phyloP scores from a whole-genome alignment of 139 green algal genomes.

The Diplosphaera chodatii region DNA sequence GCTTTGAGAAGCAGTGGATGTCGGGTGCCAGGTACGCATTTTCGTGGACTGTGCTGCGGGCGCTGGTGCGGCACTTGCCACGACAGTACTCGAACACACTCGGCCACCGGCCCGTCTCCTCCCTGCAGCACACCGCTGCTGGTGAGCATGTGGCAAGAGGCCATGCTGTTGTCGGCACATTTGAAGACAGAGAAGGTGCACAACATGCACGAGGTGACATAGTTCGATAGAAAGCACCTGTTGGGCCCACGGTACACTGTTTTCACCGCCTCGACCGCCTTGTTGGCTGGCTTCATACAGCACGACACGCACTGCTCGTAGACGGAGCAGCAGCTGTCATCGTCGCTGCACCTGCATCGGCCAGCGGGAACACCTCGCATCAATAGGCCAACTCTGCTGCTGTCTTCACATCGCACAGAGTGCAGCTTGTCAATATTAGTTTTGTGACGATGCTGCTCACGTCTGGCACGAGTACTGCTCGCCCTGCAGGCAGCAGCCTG shows the following conservation, averaged over 20 bases:
- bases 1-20: slow-evolving; percentile 68
- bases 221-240: slow-evolving; percentile 11
- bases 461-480: slow-evolving; percentile 48
- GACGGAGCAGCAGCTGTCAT: slow-evolving; percentile 61
- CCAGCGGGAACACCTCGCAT: no score
- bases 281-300: slow-evolving; percentile 54
- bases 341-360: slow-evolving; percentile 43
- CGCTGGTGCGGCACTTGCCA: slow-evolving; percentile 60
- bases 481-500: slow-evolving; percentile 57
- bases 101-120: slow-evolving; percentile 50
- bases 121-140: slow-evolving; percentile 15
- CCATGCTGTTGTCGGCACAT: no score
- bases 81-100: slow-evolving; percentile 63
- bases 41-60: slow-evolving; percentile 66
- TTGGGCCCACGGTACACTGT: slow-evolving; percentile 16
- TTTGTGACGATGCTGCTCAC: slow-evolving; percentile 10
- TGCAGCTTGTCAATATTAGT: neutral
- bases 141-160: no score
- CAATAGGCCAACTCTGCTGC: no score
- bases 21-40: slow-evolving; percentile 65
- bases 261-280: slow-evolving; percentile 18
- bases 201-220: no score
- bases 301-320: slow-evolving; percentile 79
- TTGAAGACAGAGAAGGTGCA: no score
- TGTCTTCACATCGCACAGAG: neutral